A percentile compares a stretch with the other conserved stretches of the same genome.
Evolutionary conservation across 345 rosid genomes (phyloP).

Genomic region (Lepidium africanum): DNA sequence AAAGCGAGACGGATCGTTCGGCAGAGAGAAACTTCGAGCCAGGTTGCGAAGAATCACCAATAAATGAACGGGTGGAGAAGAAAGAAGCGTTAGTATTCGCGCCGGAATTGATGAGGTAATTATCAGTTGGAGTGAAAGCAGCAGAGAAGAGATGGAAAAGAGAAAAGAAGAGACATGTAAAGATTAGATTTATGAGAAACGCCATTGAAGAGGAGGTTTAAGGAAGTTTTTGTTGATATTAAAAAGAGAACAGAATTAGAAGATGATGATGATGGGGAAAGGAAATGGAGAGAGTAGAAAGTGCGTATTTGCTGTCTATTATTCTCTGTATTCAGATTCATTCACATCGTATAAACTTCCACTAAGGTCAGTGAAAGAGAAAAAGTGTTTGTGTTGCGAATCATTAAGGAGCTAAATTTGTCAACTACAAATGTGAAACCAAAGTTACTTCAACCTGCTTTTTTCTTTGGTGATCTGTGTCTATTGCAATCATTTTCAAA

Average conservation of each 20-base stretch:
- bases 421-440: constrained; percentile 24
- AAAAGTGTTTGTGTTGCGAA: constrained; percentile 3
- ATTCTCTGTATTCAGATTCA: constrained; percentile 8
- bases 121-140: constrained; percentile 59
- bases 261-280: not conserved
- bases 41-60: constrained; percentile 44
- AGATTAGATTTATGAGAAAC: not conserved
- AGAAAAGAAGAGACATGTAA: constrained; percentile 26
- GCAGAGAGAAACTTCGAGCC: constrained; percentile 31
- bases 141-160: constrained; percentile 16
- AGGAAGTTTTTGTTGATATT: not conserved
- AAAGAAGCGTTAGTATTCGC: constrained; percentile 44
- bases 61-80: constrained; percentile 48
- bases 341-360: not conserved
- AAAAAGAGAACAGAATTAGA: not conserved
- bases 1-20: constrained; percentile 41
- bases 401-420: constrained; percentile 11
- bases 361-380: constrained; percentile 14
- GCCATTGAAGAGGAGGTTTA: constrained; percentile 23
- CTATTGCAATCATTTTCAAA: constrained; percentile 21
- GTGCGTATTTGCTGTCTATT: constrained; percentile 26
- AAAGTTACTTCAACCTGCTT: not conserved
- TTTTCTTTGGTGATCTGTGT: not conserved
- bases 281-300: constrained; percentile 5
- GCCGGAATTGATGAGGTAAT: constrained; percentile 80